Percentiles rank a stretch among this genome's conserved stretches.
phyloP scores from a whole-genome alignment of 306 rosid species.

The Trichosanthes cucumerina region DNA sequence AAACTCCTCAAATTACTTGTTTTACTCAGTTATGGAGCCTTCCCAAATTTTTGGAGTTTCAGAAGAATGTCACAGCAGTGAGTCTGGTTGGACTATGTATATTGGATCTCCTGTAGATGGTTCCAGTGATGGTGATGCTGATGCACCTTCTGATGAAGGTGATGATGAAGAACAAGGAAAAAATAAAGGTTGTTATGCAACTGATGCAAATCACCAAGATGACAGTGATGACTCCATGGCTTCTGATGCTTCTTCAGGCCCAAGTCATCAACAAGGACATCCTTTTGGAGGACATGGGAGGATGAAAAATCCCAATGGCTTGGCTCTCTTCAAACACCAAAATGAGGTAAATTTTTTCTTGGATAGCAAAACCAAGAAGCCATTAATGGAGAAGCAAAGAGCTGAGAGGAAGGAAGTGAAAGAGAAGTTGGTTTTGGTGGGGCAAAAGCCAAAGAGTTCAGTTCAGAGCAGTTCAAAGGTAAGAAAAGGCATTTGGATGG shows the following conservation, averaged over 20 bases:
- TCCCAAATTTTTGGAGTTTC: slow-evolving; percentile 38
- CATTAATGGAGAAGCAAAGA: slow-evolving; percentile 19
- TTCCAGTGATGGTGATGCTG: slow-evolving; percentile 10
- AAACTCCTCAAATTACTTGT: background rate
- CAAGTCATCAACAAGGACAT: slow-evolving; percentile 25
- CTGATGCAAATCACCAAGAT: slow-evolving; percentile 17
- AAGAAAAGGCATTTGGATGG: slow-evolving; percentile 24
- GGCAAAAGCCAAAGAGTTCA: slow-evolving; percentile 19
- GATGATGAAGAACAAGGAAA: background rate
- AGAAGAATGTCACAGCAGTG: slow-evolving; percentile 91
- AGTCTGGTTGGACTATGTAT: slow-evolving; percentile 98
- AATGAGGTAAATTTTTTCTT: slow-evolving; percentile 19
- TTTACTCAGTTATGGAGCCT: slow-evolving; percentile 46
- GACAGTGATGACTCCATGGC: slow-evolving; percentile 95
- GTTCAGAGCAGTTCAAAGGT: slow-evolving; percentile 27
- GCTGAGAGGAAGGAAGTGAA: slow-evolving; percentile 20
- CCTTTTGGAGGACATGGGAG: slow-evolving; percentile 14
- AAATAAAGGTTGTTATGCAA: background rate
- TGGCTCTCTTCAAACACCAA: slow-evolving; percentile 11
- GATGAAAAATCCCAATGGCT: slow-evolving; percentile 7
- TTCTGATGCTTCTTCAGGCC: slow-evolving; percentile 97
- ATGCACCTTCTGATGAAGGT: slow-evolving; percentile 6
- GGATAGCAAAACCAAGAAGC: slow-evolving; percentile 23
- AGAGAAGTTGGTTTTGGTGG: slow-evolving; percentile 16
- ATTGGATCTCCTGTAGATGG: slow-evolving; percentile 55